A percentile compares a stretch with the other conserved stretches of the same genome.
These are phyloP conservation scores for Takakia lepidozioides DNA, from an alignment of 225 moss, liverwort and hornwort species.

Conservation along the genomic window DNA sequence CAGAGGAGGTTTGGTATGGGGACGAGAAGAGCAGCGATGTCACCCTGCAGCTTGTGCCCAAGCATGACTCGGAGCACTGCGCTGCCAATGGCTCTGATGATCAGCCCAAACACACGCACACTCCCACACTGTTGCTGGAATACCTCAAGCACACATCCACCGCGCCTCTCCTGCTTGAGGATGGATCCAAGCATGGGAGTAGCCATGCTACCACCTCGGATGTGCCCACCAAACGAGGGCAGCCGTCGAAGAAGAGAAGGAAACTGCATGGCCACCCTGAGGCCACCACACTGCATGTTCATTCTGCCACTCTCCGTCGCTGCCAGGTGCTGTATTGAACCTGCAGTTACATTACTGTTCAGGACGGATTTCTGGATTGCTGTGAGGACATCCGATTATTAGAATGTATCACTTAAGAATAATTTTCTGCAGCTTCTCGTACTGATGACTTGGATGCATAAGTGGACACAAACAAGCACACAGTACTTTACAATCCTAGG, in stretches of 20 bases:
- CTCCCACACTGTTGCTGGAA: background rate
- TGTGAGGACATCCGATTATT: background rate
- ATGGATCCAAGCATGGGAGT: background rate
- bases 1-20: conserved; percentile 1
- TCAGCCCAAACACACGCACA: background rate
- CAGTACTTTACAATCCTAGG: no score
- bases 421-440: background rate
- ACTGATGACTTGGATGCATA: background rate
- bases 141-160: background rate
- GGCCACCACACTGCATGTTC: background rate
- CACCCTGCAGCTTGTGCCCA: background rate
- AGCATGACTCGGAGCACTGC: background rate
- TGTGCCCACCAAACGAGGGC: background rate
- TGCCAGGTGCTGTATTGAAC: conserved; percentile 5
- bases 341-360: background rate
- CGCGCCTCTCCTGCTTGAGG: background rate
- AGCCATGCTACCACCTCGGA: background rate
- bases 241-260: conserved; percentile 2
- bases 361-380: background rate
- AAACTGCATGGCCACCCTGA: background rate
- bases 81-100: background rate
- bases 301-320: background rate
- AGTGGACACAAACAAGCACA: no score
- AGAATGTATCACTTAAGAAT: background rate
- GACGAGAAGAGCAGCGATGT: background rate